Percentiles rank a stretch among this genome's conserved stretches.
Evolutionary conservation across 257 asterid species (phyloP).

Genomic region (Echium plantagineum): DNA sequence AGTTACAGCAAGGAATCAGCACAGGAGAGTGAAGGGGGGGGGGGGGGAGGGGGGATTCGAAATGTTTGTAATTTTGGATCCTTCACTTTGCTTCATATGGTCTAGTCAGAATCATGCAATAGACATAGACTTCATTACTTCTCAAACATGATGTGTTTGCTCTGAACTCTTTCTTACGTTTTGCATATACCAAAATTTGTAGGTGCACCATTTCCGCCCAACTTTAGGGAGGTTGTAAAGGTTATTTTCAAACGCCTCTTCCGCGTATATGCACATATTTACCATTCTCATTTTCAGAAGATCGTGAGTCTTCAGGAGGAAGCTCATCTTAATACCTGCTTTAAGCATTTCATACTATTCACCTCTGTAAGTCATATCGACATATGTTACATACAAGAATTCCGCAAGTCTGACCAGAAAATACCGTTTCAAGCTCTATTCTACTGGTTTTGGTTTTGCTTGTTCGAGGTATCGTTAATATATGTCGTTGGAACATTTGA

Average conservation of each 20-base stretch:
- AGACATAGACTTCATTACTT: too few species aligned
- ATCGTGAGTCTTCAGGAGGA: constrained; percentile 33
- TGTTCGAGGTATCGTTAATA: neutral
- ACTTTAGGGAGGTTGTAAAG: constrained; percentile 30
- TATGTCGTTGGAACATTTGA: neutral
- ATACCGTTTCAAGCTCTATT: neutral
- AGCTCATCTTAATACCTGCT: constrained; percentile 50
- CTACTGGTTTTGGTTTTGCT: too few species aligned
- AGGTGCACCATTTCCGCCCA: constrained; percentile 36
- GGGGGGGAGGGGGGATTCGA: too few species aligned
- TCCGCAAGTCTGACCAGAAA: neutral
- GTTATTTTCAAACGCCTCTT: constrained; percentile 34
- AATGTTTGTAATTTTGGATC: too few species aligned
- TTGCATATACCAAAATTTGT: neutral
- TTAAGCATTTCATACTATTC: constrained; percentile 45
- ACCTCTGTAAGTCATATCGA: constrained; percentile 19
- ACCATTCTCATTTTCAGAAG: constrained; percentile 39
- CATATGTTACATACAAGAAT: too few species aligned
- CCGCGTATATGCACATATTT: constrained; percentile 43
- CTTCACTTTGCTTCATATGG: too few species aligned
- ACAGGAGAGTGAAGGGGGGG: too few species aligned
- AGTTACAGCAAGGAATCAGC: too few species aligned
- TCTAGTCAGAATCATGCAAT: too few species aligned
- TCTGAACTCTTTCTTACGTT: too few species aligned
- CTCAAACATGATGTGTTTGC: too few species aligned